phyloP scores from a whole-genome alignment of 139 green algal species.

The Ostreobium quekettii region DNA sequence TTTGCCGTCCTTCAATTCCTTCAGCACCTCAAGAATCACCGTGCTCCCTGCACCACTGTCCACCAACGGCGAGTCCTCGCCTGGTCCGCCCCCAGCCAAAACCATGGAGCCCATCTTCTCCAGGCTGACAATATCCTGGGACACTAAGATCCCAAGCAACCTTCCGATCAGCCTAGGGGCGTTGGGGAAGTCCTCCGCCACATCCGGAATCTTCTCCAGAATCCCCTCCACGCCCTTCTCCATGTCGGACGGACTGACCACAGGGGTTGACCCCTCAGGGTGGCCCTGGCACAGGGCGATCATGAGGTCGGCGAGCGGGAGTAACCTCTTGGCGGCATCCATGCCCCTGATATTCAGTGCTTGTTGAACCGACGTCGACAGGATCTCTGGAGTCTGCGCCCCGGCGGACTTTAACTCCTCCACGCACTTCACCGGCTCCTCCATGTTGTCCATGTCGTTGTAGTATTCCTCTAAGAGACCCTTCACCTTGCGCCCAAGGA shows the following conservation, averaged over 20 bases:
- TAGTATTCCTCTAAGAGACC: constrained; percentile 25
- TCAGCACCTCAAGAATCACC: constrained; percentile 1
- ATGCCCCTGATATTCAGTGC: neutral
- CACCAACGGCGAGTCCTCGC: constrained; percentile 1
- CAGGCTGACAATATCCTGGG: neutral
- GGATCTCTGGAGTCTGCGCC: neutral
- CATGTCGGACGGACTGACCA: neutral
- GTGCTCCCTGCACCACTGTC: neutral
- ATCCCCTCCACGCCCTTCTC: neutral
- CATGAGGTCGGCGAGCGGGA: neutral
- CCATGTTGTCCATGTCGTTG: constrained; percentile 12
- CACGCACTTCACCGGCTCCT: constrained; percentile 18
- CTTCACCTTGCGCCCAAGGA: constrained; percentile 18
- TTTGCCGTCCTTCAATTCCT: neutral
- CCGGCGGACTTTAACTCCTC: constrained; percentile 8
- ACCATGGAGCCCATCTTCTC: neutral
- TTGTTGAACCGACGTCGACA: neutral
- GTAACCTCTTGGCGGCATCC: neutral
- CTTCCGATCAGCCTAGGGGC: neutral
- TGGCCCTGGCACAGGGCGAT: neutral
- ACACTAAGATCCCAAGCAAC: neutral
- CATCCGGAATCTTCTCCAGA: neutral
- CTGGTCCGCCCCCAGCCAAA: neutral
- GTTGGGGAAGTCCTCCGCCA: constrained; percentile 13
- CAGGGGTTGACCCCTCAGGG: no score